Conservation (phyloP, 2,329 filamentous ascomycete species). For the Neopestalotiopsis rosae region DNA sequence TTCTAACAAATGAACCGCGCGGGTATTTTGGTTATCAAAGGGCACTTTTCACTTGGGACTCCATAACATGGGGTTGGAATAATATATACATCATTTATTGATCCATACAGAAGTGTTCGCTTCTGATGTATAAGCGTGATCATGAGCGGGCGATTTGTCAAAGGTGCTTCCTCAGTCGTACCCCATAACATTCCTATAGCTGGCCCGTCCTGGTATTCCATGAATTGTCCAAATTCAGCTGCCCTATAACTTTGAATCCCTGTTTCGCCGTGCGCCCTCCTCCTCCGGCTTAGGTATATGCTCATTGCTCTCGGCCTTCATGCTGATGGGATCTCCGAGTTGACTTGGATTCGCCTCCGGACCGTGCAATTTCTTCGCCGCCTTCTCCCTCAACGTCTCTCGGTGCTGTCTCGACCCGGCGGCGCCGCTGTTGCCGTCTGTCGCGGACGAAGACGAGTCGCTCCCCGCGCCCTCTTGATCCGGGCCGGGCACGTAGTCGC, state of each 20-base stretch:
- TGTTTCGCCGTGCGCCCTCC: slow-evolving; percentile 24
- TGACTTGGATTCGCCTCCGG: slow-evolving; percentile 29
- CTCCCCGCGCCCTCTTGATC: slow-evolving; percentile 28
- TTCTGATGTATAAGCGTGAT: background rate
- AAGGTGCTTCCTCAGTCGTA: too few species aligned
- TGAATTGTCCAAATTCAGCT: background rate
- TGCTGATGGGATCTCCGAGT: slow-evolving; percentile 31
- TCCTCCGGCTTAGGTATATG: slow-evolving; percentile 26
- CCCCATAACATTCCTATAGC: background rate
- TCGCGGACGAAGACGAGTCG: background rate
- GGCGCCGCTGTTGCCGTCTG: background rate
- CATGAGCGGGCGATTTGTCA: background rate
- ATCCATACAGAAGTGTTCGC: background rate
- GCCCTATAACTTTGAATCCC: slow-evolving; percentile 33
- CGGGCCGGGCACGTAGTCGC: slow-evolving; percentile 34
- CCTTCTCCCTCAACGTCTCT: slow-evolving; percentile 28
- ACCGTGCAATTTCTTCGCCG: slow-evolving; percentile 27
- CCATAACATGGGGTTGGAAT: too few species aligned
- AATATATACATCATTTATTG: background rate
- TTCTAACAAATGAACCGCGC: slow-evolving; percentile 5
- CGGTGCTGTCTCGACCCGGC: background rate
- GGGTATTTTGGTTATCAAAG: background rate
- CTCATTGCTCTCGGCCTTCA: slow-evolving; percentile 29
- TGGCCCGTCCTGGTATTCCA: too few species aligned
- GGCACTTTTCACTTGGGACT: background rate